A percentile compares a stretch with the other conserved stretches of the same genome.
Conservation (phyloP, 2,329 filamentous ascomycete genomes). For the Ophiostoma tasmaniense region DNA sequence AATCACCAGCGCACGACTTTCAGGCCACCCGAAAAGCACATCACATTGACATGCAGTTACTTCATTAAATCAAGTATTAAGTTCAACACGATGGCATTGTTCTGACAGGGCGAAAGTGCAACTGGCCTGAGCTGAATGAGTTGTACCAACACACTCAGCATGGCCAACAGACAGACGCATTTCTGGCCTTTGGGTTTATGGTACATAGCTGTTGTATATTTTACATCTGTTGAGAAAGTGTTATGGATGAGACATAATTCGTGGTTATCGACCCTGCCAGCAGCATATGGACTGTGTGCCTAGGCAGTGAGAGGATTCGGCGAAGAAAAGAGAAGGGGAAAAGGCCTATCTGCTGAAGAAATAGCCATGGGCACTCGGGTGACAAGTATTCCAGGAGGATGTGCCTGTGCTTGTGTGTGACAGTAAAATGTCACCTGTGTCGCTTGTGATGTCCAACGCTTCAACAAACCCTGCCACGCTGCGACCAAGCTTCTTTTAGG, state of each 20-base stretch:
- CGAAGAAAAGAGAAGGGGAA: no score
- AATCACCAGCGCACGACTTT: neutral
- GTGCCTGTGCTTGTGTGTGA: neutral
- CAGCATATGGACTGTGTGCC: neutral
- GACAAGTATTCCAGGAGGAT: neutral
- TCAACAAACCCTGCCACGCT: neutral
- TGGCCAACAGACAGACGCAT: neutral
- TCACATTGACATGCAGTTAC: neutral
- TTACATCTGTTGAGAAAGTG: neutral
- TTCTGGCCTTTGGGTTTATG: neutral
- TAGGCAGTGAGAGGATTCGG: neutral
- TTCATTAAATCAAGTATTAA: neutral
- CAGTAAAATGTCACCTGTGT: neutral
- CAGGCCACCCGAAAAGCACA: neutral
- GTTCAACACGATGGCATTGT: neutral
- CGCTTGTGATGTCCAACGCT: neutral
- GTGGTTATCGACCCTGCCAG: neutral
- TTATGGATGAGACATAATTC: neutral
- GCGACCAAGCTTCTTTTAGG: neutral
- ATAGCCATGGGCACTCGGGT: neutral
- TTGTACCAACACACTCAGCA: neutral
- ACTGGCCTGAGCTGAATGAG: neutral
- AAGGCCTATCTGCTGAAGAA: neutral
- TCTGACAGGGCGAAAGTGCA: neutral
- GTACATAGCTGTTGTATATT: neutral